Percentiles rank a stretch among this genome's conserved stretches.
phyloP scores from a whole-genome alignment of 2,329 filamentous ascomycete genomes.

The Teratosphaeriaceae sp. region DNA sequence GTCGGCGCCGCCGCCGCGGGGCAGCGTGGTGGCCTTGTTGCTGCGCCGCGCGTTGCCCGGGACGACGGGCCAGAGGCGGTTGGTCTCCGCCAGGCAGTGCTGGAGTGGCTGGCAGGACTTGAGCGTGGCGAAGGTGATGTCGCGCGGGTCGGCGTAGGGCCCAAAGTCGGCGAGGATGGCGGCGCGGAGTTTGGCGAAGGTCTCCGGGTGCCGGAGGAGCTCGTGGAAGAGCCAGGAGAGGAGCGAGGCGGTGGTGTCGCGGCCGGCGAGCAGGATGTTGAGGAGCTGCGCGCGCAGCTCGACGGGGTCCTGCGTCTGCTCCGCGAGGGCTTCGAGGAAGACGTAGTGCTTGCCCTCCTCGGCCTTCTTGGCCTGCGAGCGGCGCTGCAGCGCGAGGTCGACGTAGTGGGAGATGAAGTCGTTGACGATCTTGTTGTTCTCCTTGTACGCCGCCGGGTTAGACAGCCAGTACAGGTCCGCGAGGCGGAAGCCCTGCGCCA shows the following conservation, averaged over 20 bases:
- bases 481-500: slow-evolving; percentile 31
- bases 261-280: slow-evolving; percentile 62
- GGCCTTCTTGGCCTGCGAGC: slow-evolving; percentile 14
- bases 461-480: slow-evolving; percentile 32
- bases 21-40: slow-evolving; percentile 66
- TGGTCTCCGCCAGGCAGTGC: slow-evolving; percentile 43
- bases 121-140: slow-evolving; percentile 51
- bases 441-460: slow-evolving; percentile 30
- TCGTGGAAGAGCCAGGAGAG: slow-evolving; percentile 50
- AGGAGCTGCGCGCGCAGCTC: slow-evolving; percentile 40
- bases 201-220: slow-evolving; percentile 43
- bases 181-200: slow-evolving; percentile 43
- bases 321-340: slow-evolving; percentile 42
- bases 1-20: slow-evolving; percentile 51
- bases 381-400: slow-evolving; percentile 36
- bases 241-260: slow-evolving; percentile 51
- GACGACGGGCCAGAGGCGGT: slow-evolving; percentile 71
- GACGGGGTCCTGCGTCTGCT: slow-evolving; percentile 39
- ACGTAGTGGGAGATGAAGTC: slow-evolving; percentile 38
- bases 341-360: slow-evolving; percentile 32
- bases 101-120: slow-evolving; percentile 64
- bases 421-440: slow-evolving; percentile 36
- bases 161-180: slow-evolving; percentile 46
- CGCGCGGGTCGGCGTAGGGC: slow-evolving; percentile 34
- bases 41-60: slow-evolving; percentile 67